Conservation (phyloP, 208 protist genomes). For the Entamoeba invadens region DNA sequence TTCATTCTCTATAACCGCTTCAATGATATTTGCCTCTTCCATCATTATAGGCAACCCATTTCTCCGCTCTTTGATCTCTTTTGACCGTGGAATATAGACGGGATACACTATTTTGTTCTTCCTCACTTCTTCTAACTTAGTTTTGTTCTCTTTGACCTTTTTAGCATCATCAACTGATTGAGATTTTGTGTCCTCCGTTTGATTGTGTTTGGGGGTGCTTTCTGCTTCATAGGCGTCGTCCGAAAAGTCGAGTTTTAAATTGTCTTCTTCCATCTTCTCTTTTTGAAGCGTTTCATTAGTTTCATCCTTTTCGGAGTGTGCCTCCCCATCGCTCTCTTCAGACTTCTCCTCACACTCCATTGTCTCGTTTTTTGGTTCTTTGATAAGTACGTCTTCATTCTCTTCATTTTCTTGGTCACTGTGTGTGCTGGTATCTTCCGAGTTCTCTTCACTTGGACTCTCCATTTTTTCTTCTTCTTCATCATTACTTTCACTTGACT, state of each 20-base stretch:
- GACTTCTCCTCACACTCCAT: not conserved
- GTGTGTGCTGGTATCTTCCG: not conserved
- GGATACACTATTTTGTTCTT: not conserved
- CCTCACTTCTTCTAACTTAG: not conserved
- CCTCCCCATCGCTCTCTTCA: not conserved
- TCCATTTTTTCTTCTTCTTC: not conserved
- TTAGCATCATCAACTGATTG: not conserved
- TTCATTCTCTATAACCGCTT: slow-evolving; percentile 16
- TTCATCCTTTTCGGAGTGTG: not conserved
- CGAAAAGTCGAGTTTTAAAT: not conserved
- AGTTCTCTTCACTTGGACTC: not conserved
- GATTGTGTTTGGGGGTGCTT: not conserved
- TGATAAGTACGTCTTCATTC: no score
- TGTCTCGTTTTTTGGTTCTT: not conserved
- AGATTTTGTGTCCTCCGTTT: no score
- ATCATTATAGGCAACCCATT: not conserved
- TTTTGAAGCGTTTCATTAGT: not conserved
- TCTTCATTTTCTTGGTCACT: not conserved
- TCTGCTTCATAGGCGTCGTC: not conserved
- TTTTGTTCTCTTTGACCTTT: not conserved
- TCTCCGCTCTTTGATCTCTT: not conserved
- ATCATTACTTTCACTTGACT: not conserved
- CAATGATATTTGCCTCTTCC: not conserved
- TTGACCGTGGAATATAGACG: no score
- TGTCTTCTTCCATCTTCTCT: not conserved